Evolutionary conservation across 2,329 filamentous ascomycete genomes (phyloP).

Genomic region (Pseudogymnoascus destructans): DNA sequence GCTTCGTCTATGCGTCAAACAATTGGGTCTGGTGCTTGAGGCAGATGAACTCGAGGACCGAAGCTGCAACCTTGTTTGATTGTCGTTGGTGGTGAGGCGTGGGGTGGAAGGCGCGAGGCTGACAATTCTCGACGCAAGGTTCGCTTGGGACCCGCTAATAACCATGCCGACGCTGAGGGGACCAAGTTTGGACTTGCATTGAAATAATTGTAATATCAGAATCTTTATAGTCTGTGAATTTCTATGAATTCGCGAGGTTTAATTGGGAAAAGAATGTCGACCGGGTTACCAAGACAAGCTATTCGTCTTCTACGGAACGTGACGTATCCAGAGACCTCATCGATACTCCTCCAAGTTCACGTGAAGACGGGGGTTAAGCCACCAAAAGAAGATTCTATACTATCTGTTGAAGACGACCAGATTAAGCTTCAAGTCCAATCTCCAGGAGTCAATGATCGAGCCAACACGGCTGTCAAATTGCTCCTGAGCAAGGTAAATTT

Average conservation of each 20-base stretch:
- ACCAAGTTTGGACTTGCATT: not conserved
- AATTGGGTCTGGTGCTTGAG: not conserved
- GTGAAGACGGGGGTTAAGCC: not conserved
- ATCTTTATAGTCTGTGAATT: not conserved
- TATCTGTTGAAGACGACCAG: not conserved
- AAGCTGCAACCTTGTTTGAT: not conserved
- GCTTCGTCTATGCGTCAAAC: not conserved
- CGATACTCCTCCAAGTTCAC: slow-evolving; percentile 2
- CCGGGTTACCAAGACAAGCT: not conserved
- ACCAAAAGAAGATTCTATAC: not conserved
- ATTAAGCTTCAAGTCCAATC: slow-evolving; percentile 4
- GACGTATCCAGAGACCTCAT: not conserved
- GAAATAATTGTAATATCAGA: not conserved
- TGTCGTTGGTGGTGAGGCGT: not conserved
- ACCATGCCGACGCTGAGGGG: not conserved
- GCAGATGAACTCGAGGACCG: not conserved
- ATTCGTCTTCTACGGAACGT: not conserved
- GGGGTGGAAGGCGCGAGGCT: slow-evolving; percentile 2
- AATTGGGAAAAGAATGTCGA: not conserved
- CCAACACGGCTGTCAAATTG: not conserved
- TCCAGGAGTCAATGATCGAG: slow-evolving; percentile 3
- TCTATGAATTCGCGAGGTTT: not conserved
- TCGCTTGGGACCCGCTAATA: not conserved
- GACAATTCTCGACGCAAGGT: not conserved
- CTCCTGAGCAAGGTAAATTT: not conserved